Conservation (phyloP, 768 basidiomycete species). For the Suillus luteus region DNA sequence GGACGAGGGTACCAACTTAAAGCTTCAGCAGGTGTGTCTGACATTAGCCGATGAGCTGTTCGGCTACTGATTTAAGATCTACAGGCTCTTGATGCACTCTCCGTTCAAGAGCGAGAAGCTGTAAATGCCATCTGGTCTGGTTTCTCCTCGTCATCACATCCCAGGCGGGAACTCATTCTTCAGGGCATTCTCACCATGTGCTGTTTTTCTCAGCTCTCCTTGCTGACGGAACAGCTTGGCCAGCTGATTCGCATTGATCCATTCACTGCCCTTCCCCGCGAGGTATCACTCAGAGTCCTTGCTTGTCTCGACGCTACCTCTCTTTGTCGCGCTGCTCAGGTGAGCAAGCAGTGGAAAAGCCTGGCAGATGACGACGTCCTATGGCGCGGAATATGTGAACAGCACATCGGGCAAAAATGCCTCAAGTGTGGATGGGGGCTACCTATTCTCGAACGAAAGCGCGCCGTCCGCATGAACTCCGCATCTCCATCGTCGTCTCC, state of each 20-base stretch:
- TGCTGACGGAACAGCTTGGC: slow-evolving; percentile 88
- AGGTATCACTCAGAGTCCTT: slow-evolving; percentile 85
- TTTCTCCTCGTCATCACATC: slow-evolving; percentile 93
- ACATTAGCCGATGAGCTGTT: not conserved
- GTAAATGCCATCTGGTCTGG: slow-evolving; percentile 95
- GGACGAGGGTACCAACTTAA: slow-evolving; percentile 90
- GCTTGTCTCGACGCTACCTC: slow-evolving; percentile 90
- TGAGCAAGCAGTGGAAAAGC: slow-evolving; percentile 78
- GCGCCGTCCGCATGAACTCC: slow-evolving; percentile 44
- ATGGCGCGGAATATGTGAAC: slow-evolving; percentile 96
- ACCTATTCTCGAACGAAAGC: slow-evolving; percentile 82
- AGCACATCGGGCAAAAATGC: slow-evolving; percentile 97
- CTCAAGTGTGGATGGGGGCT: slow-evolving; percentile 97
- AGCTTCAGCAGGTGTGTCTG: slow-evolving; percentile 76
- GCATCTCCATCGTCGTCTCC: slow-evolving; percentile 36
- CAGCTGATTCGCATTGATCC: slow-evolving; percentile 97
- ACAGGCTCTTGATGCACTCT: slow-evolving; percentile 88
- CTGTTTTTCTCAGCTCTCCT: slow-evolving; percentile 97
- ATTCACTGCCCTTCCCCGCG: slow-evolving; percentile 86
- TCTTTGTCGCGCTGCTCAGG: slow-evolving; percentile 91
- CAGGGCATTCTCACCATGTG: slow-evolving; percentile 98
- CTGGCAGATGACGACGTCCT: slow-evolving; percentile 95
- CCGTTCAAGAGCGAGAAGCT: slow-evolving; percentile 80
- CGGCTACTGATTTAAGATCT: slow-evolving; percentile 16
- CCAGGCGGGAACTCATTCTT: slow-evolving; percentile 89